These are phyloP conservation scores for Candida vaughaniae DNA, from an alignment of 805 yeast genomes.

Conservation along the genomic window DNA sequence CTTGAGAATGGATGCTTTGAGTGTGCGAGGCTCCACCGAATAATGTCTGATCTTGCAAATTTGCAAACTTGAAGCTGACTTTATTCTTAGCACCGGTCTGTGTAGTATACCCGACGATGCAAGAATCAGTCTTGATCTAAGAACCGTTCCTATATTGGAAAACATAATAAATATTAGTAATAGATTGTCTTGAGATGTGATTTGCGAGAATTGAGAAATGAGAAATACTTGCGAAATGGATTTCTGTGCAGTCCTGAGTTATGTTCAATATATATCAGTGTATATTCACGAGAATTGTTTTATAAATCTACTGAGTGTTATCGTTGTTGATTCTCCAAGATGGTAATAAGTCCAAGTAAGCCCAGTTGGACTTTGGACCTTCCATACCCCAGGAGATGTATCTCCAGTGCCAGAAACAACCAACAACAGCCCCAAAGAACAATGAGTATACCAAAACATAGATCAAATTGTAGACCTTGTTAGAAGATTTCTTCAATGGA, in stretches of 20 bases:
- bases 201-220: too few relatives aligned
- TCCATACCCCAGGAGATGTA: conserved; percentile 43
- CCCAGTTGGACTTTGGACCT: conserved; percentile 41
- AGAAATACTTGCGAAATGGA: too few relatives aligned
- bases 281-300: too few relatives aligned
- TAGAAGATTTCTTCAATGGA: conserved; percentile 20
- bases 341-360: conserved; percentile 36
- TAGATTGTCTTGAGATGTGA: too few relatives aligned
- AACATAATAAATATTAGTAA: too few relatives aligned
- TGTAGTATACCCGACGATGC: too few relatives aligned
- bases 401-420: conserved; percentile 45
- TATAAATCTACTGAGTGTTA: conserved; percentile 21
- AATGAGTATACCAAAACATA: conserved; percentile 24
- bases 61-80: too few relatives aligned
- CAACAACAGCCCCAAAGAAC: conserved; percentile 32
- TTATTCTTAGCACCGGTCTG: too few relatives aligned
- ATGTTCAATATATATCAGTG: too few relatives aligned
- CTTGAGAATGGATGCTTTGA: conserved; percentile 29
- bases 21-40: conserved; percentile 11
- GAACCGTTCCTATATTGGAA: too few relatives aligned
- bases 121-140: too few relatives aligned
- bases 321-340: conserved; percentile 45
- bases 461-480: conserved; percentile 16
- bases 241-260: too few relatives aligned
- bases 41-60: conserved; percentile 2